Conservation (phyloP, 2,329 filamentous ascomycete genomes). For the Colletotrichum kahawae region DNA sequence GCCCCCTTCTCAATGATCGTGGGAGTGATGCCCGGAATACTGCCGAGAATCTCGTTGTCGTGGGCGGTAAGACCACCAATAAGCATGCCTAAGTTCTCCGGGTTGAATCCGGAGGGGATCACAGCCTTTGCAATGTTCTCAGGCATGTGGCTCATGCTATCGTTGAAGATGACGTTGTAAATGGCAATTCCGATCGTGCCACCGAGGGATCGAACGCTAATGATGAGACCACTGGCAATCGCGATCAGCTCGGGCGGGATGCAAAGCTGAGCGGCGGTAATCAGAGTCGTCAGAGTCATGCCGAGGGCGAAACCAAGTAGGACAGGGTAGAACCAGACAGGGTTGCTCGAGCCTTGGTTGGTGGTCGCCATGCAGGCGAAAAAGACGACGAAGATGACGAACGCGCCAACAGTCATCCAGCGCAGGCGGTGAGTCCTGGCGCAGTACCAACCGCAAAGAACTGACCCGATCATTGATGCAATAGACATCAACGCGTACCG, state of each 20-base stretch:
- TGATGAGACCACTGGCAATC: conserved; percentile 40
- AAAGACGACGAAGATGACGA: conserved; percentile 34
- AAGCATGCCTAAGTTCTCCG: conserved; percentile 26
- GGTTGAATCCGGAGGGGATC: conserved; percentile 31
- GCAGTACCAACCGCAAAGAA: conserved; percentile 36
- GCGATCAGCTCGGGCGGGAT: conserved; percentile 42
- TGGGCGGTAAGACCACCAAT: conserved; percentile 30
- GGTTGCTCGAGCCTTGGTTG: conserved; percentile 22
- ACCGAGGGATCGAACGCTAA: conserved; percentile 41
- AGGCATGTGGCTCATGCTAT: conserved; percentile 29
- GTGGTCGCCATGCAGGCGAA: conserved; percentile 40
- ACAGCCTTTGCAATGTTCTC: conserved; percentile 37
- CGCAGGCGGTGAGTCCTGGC: conserved; percentile 30
- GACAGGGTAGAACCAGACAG: conserved; percentile 41
- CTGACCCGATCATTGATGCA: conserved; percentile 30
- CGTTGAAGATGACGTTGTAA: conserved; percentile 35
- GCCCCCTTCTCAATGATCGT: conserved; percentile 32
- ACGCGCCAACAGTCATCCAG: conserved; percentile 28
- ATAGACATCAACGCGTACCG: conserved; percentile 40
- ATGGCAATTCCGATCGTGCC: conserved; percentile 43
- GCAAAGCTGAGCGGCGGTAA: conserved; percentile 42
- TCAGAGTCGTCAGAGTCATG: conserved; percentile 36
- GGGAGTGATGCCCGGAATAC: conserved; percentile 32
- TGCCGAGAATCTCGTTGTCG: conserved; percentile 28
- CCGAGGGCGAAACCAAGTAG: conserved; percentile 39